A percentile compares a stretch with the other conserved stretches of the same genome.
Evolutionary conservation across 257 asterid species (phyloP).

Genomic region (Nicotiana paniculata): DNA sequence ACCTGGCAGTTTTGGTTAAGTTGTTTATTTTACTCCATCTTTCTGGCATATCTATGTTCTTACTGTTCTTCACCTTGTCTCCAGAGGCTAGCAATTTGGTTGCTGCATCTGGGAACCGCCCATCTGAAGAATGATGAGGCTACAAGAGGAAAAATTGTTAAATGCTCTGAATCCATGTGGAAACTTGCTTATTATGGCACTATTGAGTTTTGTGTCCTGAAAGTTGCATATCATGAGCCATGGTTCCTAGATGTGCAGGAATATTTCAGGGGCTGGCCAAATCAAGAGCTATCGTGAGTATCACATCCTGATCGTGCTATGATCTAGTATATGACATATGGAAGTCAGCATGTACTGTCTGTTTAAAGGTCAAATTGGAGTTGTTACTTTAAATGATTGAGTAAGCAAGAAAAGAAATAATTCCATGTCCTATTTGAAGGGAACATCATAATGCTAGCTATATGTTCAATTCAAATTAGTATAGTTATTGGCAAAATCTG

Average conservation of each 20-base stretch:
- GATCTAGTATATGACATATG: background rate
- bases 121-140: constrained; percentile 40
- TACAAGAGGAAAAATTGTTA: constrained; percentile 54
- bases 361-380: background rate
- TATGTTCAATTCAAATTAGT: background rate
- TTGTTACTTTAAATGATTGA: background rate
- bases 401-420: background rate
- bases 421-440: background rate
- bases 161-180: constrained; percentile 98
- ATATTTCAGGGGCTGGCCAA: constrained; percentile 82
- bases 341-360: background rate
- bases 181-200: constrained; percentile 72
- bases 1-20: background rate
- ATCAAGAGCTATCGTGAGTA: constrained; percentile 55
- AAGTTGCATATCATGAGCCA: constrained; percentile 44
- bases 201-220: constrained; percentile 55
- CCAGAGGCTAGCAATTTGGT: constrained; percentile 70
- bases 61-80: constrained; percentile 11
- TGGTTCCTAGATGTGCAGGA: constrained; percentile 61
- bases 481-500: background rate
- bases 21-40: background rate
- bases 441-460: background rate
- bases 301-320: background rate
- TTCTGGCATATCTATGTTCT: background rate
- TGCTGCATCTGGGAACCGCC: constrained; percentile 44